Evolutionary conservation across 2,329 filamentous ascomycete species (phyloP).

Genomic region (Plenodomus biglobosus): DNA sequence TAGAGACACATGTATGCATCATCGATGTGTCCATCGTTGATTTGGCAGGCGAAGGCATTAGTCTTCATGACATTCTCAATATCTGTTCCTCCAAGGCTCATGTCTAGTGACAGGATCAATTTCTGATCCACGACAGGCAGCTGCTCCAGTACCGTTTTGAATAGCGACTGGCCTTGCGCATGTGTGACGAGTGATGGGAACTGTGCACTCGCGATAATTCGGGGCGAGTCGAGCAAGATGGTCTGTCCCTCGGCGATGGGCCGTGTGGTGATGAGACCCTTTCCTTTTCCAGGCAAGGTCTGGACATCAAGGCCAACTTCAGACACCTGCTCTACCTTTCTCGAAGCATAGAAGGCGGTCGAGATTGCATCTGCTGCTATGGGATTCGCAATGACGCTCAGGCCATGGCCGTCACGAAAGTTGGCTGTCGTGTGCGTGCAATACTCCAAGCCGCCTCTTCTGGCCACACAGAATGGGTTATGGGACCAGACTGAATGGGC

Average conservation of each 20-base stretch:
- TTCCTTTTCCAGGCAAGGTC: slow-evolving; percentile 25
- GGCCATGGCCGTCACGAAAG: slow-evolving; percentile 15
- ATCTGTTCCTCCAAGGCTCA: slow-evolving; percentile 14
- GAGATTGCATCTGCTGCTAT: slow-evolving; percentile 17
- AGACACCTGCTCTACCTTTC: background rate
- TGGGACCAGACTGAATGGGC: slow-evolving; percentile 15
- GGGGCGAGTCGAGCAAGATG: slow-evolving; percentile 24
- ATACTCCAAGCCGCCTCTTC: slow-evolving; percentile 12
- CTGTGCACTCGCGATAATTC: slow-evolving; percentile 23
- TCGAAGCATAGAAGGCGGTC: slow-evolving; percentile 9
- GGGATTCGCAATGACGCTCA: slow-evolving; percentile 25
- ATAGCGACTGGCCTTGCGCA: slow-evolving; percentile 14
- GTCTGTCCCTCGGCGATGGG: slow-evolving; percentile 15
- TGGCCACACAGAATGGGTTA: slow-evolving; percentile 15
- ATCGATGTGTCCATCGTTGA: slow-evolving; percentile 20
- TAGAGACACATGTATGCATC: slow-evolving; percentile 31
- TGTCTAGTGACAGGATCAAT: slow-evolving; percentile 16
- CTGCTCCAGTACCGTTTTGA: slow-evolving; percentile 11
- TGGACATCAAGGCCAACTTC: slow-evolving; percentile 14
- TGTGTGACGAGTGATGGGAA: slow-evolving; percentile 14
- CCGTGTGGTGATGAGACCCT: slow-evolving; percentile 21
- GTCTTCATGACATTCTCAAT: slow-evolving; percentile 27
- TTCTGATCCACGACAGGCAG: slow-evolving; percentile 10
- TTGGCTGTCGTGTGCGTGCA: slow-evolving; percentile 19
- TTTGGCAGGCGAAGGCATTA: slow-evolving; percentile 26